Conservation (phyloP, 2,329 filamentous ascomycete genomes). For the Neopestalotiopsis rosae region DNA sequence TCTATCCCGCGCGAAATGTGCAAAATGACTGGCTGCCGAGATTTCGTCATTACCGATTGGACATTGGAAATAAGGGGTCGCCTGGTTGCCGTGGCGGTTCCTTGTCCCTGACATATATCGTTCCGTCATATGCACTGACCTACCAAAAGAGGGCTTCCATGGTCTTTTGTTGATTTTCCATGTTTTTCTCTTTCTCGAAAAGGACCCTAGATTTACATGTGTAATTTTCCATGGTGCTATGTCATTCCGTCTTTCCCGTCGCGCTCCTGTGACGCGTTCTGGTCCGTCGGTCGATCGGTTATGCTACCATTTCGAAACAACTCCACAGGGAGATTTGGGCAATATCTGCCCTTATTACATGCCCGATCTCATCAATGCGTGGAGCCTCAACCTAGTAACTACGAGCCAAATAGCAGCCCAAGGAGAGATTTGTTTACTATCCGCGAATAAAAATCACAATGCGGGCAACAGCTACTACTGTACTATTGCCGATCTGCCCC, state of each 20-base stretch:
- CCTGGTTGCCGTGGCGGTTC: not conserved
- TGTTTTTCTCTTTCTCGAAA: not conserved
- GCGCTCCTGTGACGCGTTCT: not conserved
- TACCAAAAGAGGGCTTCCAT: not conserved
- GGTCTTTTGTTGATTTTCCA: not conserved
- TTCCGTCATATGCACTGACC: not conserved
- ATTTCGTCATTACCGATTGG: not conserved
- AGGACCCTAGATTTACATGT: not conserved
- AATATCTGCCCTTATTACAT: slow-evolving; percentile 1
- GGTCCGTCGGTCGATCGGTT: not conserved
- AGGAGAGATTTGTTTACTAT: not conserved
- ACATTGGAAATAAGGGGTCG: not conserved
- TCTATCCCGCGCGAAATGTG: not conserved
- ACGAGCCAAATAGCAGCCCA: not conserved
- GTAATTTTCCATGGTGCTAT: not conserved
- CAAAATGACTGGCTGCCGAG: not conserved
- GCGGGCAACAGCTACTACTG: not conserved
- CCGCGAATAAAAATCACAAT: not conserved
- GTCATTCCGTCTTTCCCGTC: not conserved
- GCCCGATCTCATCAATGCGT: not conserved
- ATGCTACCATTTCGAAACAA: not conserved
- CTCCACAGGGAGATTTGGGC: not conserved
- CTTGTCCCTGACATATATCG: not conserved
- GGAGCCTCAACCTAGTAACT: not conserved
- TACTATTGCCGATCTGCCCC: not conserved